Base-by-base conservation (phyloP, 1,284 basidiomycete genomes). In the Stereum hirsutum region DNA sequence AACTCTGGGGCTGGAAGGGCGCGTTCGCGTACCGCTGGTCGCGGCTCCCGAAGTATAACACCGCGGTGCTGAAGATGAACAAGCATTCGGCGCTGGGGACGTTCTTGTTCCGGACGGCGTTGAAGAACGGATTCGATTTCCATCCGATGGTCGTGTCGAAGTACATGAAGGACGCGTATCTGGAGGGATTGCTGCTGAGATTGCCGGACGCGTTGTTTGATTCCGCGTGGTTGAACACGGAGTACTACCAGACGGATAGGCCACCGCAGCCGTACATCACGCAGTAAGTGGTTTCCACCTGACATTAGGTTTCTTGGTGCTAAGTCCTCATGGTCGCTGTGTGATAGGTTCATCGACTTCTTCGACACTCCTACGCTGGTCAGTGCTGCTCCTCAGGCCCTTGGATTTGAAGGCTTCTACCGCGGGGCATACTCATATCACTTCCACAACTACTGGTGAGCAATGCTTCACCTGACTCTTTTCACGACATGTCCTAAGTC, bases 11-110 rank as follows among this genome's bases (percentile, higher is more conserved):
- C 44, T 83, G 77, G 71, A 65, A 69, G 39, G 80, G 80, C 19
- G 75, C 80, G 45, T 84, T 82, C 54, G 80, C 81, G 7, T 84
- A 83, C 56, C 64, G 80, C 11, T 82, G 80, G 80, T 74, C 70
- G 30, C 72, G 72, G 48, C 66, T 79, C 48, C 69, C 78, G 50
- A 74, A 73, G 55, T 83, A 83, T 61, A 83, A 82, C 59, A 83
- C 80, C 17, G 79, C 81, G 4, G 77, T 83, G 6, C 66, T 83
- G 41, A 75, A 75, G 52, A 61, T 84, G 57, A 74, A 80, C 62
- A 75, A 76, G 51, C 67, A 68, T 3, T 78, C 75, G 19, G 79
- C 80, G 6, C 61, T 84, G 27, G 76, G 75, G 24, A 72, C 71
- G 42, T 81, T 81, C 62, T 55, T 84, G 42, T 79, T 83, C 68